phyloP scores from a whole-genome alignment of 345 rosid species.

The Eutrema heterophyllum region DNA sequence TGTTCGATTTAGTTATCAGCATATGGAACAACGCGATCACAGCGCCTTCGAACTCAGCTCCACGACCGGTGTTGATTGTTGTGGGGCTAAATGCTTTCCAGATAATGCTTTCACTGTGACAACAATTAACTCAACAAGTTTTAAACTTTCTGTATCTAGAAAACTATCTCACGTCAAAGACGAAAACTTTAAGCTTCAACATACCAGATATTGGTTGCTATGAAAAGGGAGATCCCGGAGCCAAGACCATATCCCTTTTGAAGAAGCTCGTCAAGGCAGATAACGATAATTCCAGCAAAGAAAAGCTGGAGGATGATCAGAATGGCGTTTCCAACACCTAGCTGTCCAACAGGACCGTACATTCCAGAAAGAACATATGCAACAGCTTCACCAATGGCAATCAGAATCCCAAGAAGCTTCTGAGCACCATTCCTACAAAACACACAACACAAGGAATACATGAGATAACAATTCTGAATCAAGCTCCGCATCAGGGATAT shows the following conservation, averaged over 20 bases:
- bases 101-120: conserved; percentile 57
- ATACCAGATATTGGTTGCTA: conserved; percentile 70
- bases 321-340: conserved; percentile 60
- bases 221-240: conserved; percentile 68
- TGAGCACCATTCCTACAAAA: conserved; percentile 57
- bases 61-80: conserved; percentile 66
- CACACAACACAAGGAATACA: background rate
- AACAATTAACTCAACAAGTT: background rate
- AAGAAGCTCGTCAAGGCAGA: conserved; percentile 62
- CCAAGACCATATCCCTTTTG: conserved; percentile 65
- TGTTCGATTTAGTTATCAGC: conserved; percentile 52
- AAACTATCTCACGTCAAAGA: background rate
- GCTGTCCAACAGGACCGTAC: conserved; percentile 61
- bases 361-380: conserved; percentile 61
- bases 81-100: conserved; percentile 82
- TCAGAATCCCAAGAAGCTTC: conserved; percentile 62
- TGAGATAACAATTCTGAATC: background rate
- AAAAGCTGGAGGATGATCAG: conserved; percentile 31
- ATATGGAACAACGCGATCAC: conserved; percentile 68
- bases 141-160: background rate
- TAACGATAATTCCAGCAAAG: conserved; percentile 59
- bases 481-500: background rate
- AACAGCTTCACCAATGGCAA: conserved; percentile 66
- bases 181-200: background rate
- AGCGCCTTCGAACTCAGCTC: conserved; percentile 80